Conservation (phyloP, 169 alveolate genomes). For the Eimeria acervulina region DNA sequence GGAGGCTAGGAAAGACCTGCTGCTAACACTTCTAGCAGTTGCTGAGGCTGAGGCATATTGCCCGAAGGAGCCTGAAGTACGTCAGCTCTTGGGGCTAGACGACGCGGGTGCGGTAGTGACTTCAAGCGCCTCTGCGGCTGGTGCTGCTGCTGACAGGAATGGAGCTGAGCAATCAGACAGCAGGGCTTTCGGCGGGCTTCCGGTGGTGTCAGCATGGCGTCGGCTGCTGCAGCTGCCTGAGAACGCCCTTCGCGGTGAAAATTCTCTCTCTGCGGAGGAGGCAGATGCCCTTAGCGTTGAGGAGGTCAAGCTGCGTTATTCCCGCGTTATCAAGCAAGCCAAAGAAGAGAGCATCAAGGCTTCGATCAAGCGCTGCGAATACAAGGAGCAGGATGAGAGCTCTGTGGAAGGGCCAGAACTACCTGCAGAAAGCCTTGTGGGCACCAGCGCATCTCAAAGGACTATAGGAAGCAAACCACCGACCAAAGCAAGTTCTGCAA, state of each 20-base stretch:
- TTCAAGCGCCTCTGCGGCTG: conserved; percentile 22
- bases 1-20: conserved; percentile 43
- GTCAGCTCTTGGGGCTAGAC: conserved; percentile 37
- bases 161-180: background rate
- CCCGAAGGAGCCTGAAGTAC: conserved; percentile 49
- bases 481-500: background rate
- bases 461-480: background rate
- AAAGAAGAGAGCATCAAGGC: conserved; percentile 51
- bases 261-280: conserved; percentile 5
- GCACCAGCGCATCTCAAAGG: background rate
- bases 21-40: conserved; percentile 74
- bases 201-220: conserved; percentile 60
- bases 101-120: background rate
- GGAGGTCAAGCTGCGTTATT: conserved; percentile 56
- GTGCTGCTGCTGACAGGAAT: background rate
- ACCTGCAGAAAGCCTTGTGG: background rate
- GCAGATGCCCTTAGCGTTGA: conserved; percentile 48
- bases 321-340: conserved; percentile 11
- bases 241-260: conserved; percentile 59
- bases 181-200: conserved; percentile 15
- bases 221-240: conserved; percentile 76
- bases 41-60: conserved; percentile 54
- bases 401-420: background rate
- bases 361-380: conserved; percentile 12
- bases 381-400: background rate